Evolutionary conservation across 1,139 yeast genomes (phyloP).

Genomic region (Dujonia santamariae): DNA sequence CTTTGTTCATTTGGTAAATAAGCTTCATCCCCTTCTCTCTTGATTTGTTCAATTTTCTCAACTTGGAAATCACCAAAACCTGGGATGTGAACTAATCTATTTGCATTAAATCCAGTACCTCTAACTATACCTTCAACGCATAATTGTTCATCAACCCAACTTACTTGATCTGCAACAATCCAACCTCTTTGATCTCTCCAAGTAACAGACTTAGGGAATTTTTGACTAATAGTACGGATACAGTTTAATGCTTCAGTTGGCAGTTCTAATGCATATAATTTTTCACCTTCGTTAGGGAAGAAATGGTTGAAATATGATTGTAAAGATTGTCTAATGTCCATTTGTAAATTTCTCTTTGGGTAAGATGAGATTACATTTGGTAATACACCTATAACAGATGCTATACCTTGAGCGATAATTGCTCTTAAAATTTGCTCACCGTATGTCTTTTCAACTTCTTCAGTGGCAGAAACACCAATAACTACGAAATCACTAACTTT

Average conservation of each 20-base stretch:
- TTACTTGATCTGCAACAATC: slow-evolving; percentile 66
- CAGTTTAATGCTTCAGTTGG: slow-evolving; percentile 69
- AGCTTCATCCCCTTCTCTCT: slow-evolving; percentile 8
- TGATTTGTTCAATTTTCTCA: slow-evolving; percentile 56
- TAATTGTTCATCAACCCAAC: slow-evolving; percentile 39
- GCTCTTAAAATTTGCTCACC: slow-evolving; percentile 92
- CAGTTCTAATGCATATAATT: slow-evolving; percentile 67
- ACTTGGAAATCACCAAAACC: slow-evolving; percentile 89
- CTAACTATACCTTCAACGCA: slow-evolving; percentile 81
- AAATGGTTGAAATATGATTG: slow-evolving; percentile 83
- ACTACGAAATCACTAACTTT: slow-evolving; percentile 86
- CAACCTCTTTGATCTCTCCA: slow-evolving; percentile 96
- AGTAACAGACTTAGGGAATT: slow-evolving; percentile 74
- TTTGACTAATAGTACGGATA: slow-evolving; percentile 76
- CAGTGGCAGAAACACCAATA: slow-evolving; percentile 79
- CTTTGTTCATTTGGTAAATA: slow-evolving; percentile 50
- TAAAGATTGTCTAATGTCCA: slow-evolving; percentile 76
- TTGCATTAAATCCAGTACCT: slow-evolving; percentile 78
- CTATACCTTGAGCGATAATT: slow-evolving; percentile 88
- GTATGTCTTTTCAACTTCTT: slow-evolving; percentile 72
- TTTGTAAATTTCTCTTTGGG: slow-evolving; percentile 74
- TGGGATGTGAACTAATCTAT: slow-evolving; percentile 80
- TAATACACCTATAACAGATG: slow-evolving; percentile 76
- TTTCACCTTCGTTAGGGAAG: slow-evolving; percentile 76
- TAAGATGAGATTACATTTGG: slow-evolving; percentile 67